Percentiles rank a stretch among this genome's conserved stretches.
phyloP scores from a whole-genome alignment of 495 filamentous ascomycete species.

The Penicillium arizonense region DNA sequence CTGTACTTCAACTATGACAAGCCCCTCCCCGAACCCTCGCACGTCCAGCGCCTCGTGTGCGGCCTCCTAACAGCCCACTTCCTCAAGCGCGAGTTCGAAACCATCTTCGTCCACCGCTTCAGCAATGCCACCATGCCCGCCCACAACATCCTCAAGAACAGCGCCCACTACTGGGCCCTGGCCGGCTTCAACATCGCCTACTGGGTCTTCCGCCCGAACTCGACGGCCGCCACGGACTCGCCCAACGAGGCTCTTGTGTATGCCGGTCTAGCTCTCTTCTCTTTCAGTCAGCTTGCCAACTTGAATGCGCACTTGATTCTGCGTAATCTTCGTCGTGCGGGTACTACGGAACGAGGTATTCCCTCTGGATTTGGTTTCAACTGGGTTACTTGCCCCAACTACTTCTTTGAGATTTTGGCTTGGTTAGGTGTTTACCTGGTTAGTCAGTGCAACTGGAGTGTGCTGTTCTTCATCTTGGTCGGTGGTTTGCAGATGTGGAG shows the following conservation, averaged over 20 bases:
- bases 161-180: slow-evolving; percentile 83
- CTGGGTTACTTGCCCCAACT: slow-evolving; percentile 93
- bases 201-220: slow-evolving; percentile 77
- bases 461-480: slow-evolving; percentile 66
- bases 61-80: slow-evolving; percentile 77
- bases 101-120: slow-evolving; percentile 93
- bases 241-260: slow-evolving; percentile 53
- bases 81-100: slow-evolving; percentile 93
- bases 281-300: slow-evolving; percentile 76
- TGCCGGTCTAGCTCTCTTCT: slow-evolving; percentile 64
- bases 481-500: slow-evolving; percentile 72
- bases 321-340: slow-evolving; percentile 69
- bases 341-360: slow-evolving; percentile 82
- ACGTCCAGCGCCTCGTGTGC: slow-evolving; percentile 69
- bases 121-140: slow-evolving; percentile 89
- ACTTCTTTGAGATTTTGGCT: slow-evolving; percentile 84
- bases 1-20: slow-evolving; percentile 63
- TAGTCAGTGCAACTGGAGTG: slow-evolving; percentile 71
- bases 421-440: slow-evolving; percentile 79
- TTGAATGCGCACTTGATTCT: slow-evolving; percentile 75
- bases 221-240: slow-evolving; percentile 48
- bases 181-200: slow-evolving; percentile 80
- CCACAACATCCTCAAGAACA: slow-evolving; percentile 87
- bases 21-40: slow-evolving; percentile 52
- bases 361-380: slow-evolving; percentile 83